Conservation (phyloP, 2,329 filamentous ascomycete genomes). For the Cadophora sp. region DNA sequence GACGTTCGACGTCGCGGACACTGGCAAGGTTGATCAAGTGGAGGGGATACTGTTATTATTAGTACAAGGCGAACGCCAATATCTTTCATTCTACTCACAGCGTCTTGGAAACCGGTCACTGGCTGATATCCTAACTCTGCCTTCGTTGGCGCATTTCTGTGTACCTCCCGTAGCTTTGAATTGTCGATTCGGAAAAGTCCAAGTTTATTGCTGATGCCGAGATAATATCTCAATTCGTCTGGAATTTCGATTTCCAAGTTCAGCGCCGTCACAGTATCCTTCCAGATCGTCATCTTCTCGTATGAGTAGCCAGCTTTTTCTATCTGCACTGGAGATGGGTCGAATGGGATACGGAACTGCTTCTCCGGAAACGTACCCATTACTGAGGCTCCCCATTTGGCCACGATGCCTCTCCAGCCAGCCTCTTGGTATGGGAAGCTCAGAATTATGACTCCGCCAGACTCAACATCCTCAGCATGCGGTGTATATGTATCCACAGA, state of each 20-base stretch:
- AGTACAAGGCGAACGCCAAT: constrained; percentile 16
- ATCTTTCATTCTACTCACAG: constrained; percentile 55
- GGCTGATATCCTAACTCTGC: constrained; percentile 68
- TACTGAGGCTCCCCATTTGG: constrained; percentile 57
- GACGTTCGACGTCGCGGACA: constrained; percentile 63
- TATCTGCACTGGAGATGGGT: constrained; percentile 64
- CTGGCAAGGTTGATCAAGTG: constrained; percentile 71
- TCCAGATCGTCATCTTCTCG: constrained; percentile 71
- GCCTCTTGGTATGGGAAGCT: constrained; percentile 67
- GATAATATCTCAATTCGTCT: constrained; percentile 65
- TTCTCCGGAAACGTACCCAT: constrained; percentile 61
- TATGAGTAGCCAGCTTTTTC: constrained; percentile 62
- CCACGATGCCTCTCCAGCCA: constrained; percentile 56
- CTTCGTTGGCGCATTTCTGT: constrained; percentile 63
- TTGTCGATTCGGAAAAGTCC: constrained; percentile 73
- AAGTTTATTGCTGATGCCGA: constrained; percentile 71
- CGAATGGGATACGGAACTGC: constrained; percentile 71
- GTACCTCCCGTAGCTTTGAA: constrained; percentile 61
- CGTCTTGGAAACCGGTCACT: constrained; percentile 72
- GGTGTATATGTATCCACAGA: constrained; percentile 57
- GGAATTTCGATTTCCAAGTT: constrained; percentile 66
- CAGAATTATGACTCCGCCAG: constrained; percentile 67
- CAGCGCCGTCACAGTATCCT: constrained; percentile 59
- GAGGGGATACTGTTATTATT: constrained; percentile 66
- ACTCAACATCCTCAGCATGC: constrained; percentile 55